Percentiles rank a stretch among this genome's conserved stretches.
phyloP scores from a whole-genome alignment of 2,329 filamentous ascomycete genomes.

The Simplicillium aogashimaense region DNA sequence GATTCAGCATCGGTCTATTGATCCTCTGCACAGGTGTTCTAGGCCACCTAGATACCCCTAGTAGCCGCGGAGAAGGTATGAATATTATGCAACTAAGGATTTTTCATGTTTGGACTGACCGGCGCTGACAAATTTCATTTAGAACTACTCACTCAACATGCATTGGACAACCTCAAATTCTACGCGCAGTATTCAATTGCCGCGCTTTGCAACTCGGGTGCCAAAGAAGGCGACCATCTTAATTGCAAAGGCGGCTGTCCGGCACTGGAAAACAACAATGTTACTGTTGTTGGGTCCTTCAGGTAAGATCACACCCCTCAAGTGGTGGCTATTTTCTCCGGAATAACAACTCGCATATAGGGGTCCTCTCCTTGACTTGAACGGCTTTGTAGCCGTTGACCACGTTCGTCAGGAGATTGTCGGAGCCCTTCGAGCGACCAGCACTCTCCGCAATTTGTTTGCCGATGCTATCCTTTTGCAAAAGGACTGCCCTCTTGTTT shows the following conservation, averaged over 20 bases:
- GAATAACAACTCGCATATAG: no score
- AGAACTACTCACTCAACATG: slow-evolving; percentile 15
- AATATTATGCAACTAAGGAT: neutral
- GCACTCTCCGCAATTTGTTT: slow-evolving; percentile 51
- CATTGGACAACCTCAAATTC: slow-evolving; percentile 31
- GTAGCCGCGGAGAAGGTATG: neutral
- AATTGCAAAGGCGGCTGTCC: slow-evolving; percentile 34
- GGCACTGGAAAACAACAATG: slow-evolving; percentile 29
- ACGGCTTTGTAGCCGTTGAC: slow-evolving; percentile 43
- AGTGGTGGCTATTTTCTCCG: no score
- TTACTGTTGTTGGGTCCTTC: slow-evolving; percentile 23
- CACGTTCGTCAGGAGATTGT: slow-evolving; percentile 41
- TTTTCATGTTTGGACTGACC: no score
- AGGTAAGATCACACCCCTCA: no score
- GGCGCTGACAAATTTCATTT: neutral
- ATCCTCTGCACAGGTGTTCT: no score
- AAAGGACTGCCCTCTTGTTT: slow-evolving; percentile 16
- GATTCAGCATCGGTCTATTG: no score
- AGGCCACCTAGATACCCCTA: no score
- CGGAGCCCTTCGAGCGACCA: slow-evolving; percentile 48
- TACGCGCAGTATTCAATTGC: slow-evolving; percentile 42
- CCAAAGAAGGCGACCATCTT: slow-evolving; percentile 25
- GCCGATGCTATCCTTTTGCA: slow-evolving; percentile 33
- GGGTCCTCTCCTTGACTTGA: slow-evolving; percentile 26
- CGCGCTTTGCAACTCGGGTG: slow-evolving; percentile 42